Conservation (phyloP, 768 basidiomycete genomes). For the Collybiopsis luxurians region DNA sequence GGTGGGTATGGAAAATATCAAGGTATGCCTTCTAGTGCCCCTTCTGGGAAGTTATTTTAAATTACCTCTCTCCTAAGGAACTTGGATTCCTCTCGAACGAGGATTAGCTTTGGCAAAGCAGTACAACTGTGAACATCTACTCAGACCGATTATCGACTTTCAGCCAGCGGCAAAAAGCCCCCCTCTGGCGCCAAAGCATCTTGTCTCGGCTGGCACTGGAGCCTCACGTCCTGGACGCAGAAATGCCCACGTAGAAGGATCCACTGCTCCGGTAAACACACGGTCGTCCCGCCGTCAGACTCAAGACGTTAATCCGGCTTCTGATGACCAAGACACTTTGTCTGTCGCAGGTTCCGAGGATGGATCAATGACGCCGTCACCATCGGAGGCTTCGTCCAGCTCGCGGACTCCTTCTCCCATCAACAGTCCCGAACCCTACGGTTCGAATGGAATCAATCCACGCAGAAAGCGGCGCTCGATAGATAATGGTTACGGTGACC, state of each 20-base stretch:
- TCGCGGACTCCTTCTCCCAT: conserved; percentile 95
- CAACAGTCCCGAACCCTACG: conserved; percentile 48
- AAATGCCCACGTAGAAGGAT: conserved; percentile 34
- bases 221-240: conserved; percentile 45
- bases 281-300: conserved; percentile 59
- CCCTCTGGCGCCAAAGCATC: conserved; percentile 94
- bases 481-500: conserved; percentile 45
- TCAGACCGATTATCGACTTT: conserved; percentile 95
- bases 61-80: conserved; percentile 51
- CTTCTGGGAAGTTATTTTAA: conserved; percentile 9
- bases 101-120: conserved; percentile 85
- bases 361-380: conserved; percentile 87
- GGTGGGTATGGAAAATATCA: conserved; percentile 99
- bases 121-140: conserved; percentile 84
- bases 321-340: conserved; percentile 59
- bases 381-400: conserved; percentile 80
- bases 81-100: conserved; percentile 96
- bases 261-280: conserved; percentile 41
- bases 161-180: conserved; percentile 87
- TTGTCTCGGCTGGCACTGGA: conserved; percentile 64
- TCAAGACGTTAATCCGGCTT: conserved; percentile 47
- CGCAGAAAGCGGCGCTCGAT: conserved; percentile 46
- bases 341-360: conserved; percentile 81
- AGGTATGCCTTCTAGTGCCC: conserved; percentile 49
- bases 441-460: conserved; percentile 36